A percentile compares a stretch with the other conserved stretches of the same genome.
phyloP scores from a whole-genome alignment of 2,329 filamentous ascomycete genomes.

The Aschersonia sp. region DNA sequence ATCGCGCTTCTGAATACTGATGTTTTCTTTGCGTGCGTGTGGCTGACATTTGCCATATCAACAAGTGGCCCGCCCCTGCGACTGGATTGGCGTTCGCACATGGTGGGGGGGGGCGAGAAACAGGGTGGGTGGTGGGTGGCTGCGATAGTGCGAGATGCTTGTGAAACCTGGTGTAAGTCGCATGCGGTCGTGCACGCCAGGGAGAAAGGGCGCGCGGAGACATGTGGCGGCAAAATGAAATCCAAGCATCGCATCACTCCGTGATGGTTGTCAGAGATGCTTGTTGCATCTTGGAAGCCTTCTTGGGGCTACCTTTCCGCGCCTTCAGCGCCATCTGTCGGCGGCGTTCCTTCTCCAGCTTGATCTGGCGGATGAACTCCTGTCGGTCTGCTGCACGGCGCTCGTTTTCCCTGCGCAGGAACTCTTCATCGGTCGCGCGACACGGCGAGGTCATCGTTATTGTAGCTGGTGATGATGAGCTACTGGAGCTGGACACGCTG shows the following conservation, averaged over 20 bases:
- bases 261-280: conserved; percentile 38
- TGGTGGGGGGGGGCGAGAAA: too few species aligned
- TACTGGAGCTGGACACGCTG: conserved; percentile 31
- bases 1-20: too few species aligned
- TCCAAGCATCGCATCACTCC: conserved; percentile 21
- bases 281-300: conserved; percentile 31
- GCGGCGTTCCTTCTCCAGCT: conserved; percentile 40
- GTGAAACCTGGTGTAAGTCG: too few species aligned
- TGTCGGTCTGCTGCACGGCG: conserved; percentile 31
- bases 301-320: conserved; percentile 29
- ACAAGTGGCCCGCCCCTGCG: too few species aligned
- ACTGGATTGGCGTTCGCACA: too few species aligned
- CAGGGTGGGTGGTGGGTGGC: too few species aligned
- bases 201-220: neutral
- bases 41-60: too few species aligned
- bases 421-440: conserved; percentile 29
- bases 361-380: conserved; percentile 34
- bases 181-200: too few species aligned
- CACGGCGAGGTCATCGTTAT: conserved; percentile 12
- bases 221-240: neutral
- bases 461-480: conserved; percentile 18
- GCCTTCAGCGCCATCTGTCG: conserved; percentile 20
- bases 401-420: conserved; percentile 35
- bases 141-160: too few species aligned
- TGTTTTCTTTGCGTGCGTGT: too few species aligned